Evolutionary conservation across 768 basidiomycete species (phyloP).

Genomic region (Suillus subalutaceus): DNA sequence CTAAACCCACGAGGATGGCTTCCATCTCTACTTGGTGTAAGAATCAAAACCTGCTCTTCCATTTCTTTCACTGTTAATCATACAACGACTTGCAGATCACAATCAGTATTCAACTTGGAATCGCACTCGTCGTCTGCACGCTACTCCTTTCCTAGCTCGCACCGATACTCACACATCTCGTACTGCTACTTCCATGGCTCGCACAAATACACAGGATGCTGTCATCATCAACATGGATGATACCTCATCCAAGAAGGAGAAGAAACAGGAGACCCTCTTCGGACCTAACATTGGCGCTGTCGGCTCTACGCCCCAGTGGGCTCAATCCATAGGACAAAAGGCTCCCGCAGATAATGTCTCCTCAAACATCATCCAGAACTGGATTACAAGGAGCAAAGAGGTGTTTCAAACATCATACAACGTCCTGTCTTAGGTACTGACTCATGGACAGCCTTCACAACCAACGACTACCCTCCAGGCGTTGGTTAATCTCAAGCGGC

Average conservation of each 20-base stretch:
- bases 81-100: constrained; percentile 37
- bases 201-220: constrained; percentile 30
- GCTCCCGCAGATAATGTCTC: constrained; percentile 71
- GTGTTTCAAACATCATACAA: constrained; percentile 38
- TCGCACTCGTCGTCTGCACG: constrained; percentile 54
- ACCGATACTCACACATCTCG: constrained; percentile 51
- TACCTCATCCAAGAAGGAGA: constrained; percentile 49
- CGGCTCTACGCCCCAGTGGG: constrained; percentile 71
- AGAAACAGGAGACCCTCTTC: constrained; percentile 81
- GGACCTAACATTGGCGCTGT: constrained; percentile 89
- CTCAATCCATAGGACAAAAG: constrained; percentile 63
- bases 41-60: constrained; percentile 19
- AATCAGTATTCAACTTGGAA: constrained; percentile 61
- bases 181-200: constrained; percentile 53
- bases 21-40: constrained; percentile 44
- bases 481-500: constrained; percentile 91
- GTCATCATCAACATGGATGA: constrained; percentile 29
- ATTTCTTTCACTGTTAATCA: constrained; percentile 12
- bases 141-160: constrained; percentile 54
- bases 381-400: constrained; percentile 89
- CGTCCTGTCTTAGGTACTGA: constrained; percentile 9
- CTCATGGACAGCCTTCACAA: constrained; percentile 58
- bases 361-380: constrained; percentile 76
- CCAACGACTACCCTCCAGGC: constrained; percentile 94
- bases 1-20: constrained; percentile 24